A percentile compares a stretch with the other conserved stretches of the same genome.
Evolutionary conservation across 2,329 filamentous ascomycete species (phyloP).

Genomic region (Xylaria sp.): DNA sequence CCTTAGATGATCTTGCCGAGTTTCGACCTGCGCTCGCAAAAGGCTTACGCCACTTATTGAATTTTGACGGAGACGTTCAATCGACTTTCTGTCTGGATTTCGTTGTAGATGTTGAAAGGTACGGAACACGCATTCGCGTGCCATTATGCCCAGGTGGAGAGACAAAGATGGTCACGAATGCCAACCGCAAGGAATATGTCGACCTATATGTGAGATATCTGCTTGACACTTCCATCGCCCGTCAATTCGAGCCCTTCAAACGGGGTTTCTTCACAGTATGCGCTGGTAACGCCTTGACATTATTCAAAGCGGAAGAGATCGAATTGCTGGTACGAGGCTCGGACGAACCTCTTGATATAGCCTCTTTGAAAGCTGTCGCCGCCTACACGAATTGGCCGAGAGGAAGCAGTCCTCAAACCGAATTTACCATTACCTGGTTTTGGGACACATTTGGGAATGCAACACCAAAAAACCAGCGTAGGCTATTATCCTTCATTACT

Average conservation of each 20-base stretch:
- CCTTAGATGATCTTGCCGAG: slow-evolving; percentile 83
- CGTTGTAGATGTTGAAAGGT: slow-evolving; percentile 78
- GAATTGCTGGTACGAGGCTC: slow-evolving; percentile 87
- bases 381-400: slow-evolving; percentile 83
- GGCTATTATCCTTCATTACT: slow-evolving; percentile 85
- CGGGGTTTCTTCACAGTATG: slow-evolving; percentile 93
- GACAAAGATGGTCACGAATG: slow-evolving; percentile 79
- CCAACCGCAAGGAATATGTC: slow-evolving; percentile 86
- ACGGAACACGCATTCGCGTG: slow-evolving; percentile 72
- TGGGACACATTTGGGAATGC: slow-evolving; percentile 82
- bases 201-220: slow-evolving; percentile 83
- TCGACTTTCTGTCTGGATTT: slow-evolving; percentile 84
- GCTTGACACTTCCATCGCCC: slow-evolving; percentile 78
- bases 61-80: slow-evolving; percentile 86
- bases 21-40: slow-evolving; percentile 79
- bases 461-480: slow-evolving; percentile 74
- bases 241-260: slow-evolving; percentile 94
- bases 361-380: slow-evolving; percentile 78
- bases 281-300: slow-evolving; percentile 83
- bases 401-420: slow-evolving; percentile 57
- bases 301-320: slow-evolving; percentile 92
- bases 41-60: slow-evolving; percentile 79
- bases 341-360: slow-evolving; percentile 83
- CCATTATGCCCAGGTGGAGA: slow-evolving; percentile 81
- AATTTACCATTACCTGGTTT: slow-evolving; percentile 83